Evolutionary conservation across 148 eudicot genomes (phyloP), one percentile per base, ranked within the genome.

Genomic region (Rhododendron griersonianum): DNA sequence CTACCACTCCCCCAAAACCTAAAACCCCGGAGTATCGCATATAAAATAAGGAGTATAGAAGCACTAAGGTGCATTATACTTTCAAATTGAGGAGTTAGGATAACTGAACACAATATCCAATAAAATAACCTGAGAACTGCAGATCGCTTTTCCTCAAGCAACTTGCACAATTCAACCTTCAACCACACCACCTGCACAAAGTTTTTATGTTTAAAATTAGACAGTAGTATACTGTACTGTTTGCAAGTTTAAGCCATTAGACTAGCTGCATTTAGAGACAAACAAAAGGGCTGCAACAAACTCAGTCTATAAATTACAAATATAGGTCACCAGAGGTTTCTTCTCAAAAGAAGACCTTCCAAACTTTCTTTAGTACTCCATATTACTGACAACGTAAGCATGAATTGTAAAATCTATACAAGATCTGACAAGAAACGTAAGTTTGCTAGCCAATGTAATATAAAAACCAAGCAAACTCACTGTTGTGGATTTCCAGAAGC

Each of bases 101-200:
- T 48, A 8, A 15, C 78, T 18, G 41, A 78, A 89, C 44, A 86
- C 28, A 69, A 84, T 77, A 75, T 65, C 25, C 48, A 83, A 86
- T 87, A 83, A 83, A 80, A 84, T 89, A 55, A 94, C 99, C 99
- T 97, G 90, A 97, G 92, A 87, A 91, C 93, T 82, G 96, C 95
- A 85, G 98, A 97, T 86, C 94, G 88, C 88, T 94, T 97, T 88
- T 97, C 99, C 92, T 97, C 99, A 63, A 94, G 88, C 88, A 93
- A 89, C 89, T 93, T 97, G 95, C 95, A 95, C 61, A 95, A 83
- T 87, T 94, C 98, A 84, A 90, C 94, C 90, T 97, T 97, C 89
- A 97, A 92, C 93, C 95, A 95, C 63, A 87, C 91, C 74, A 93
- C 96, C 99, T 97, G 92, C 84, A 89, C 39, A 65, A 2, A 55